Conservation (phyloP, 768 basidiomycete genomes). For the Boletus tomentosulus region DNA sequence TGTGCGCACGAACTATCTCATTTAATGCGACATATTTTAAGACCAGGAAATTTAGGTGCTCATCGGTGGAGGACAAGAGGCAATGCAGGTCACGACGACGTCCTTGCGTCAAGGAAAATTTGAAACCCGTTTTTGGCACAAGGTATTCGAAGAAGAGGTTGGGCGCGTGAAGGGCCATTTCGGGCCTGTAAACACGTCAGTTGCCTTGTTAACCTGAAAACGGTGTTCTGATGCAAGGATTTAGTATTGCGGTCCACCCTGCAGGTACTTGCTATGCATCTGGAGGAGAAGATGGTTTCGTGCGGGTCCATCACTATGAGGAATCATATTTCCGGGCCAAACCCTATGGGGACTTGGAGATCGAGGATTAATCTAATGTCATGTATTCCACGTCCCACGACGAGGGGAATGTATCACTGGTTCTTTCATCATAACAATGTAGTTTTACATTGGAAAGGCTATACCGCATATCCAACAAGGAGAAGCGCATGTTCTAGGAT, state of each 20-base stretch:
- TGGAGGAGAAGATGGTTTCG: constrained; percentile 95
- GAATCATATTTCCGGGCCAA: constrained; percentile 89
- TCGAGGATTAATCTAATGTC: constrained; percentile 44
- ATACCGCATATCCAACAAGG: too few relatives aligned
- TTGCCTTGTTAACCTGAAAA: constrained; percentile 14
- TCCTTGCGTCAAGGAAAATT: constrained; percentile 94
- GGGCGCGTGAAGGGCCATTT: constrained; percentile 98
- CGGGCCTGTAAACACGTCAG: constrained; percentile 93
- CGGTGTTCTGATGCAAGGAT: constrained; percentile 5
- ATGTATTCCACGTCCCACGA: constrained; percentile 11
- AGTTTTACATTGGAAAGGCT: too few relatives aligned
- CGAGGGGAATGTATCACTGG: too few relatives aligned
- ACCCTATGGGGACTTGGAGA: constrained; percentile 88
- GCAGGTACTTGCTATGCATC: constrained; percentile 85
- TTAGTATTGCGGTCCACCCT: constrained; percentile 90
- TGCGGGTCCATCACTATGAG: constrained; percentile 89
- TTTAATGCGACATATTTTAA: not conserved
- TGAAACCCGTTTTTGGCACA: constrained; percentile 98
- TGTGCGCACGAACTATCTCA: constrained; percentile 37
- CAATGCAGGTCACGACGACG: constrained; percentile 95
- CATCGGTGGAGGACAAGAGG: constrained; percentile 96
- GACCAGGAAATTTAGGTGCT: constrained; percentile 53
- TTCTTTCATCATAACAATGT: too few relatives aligned
- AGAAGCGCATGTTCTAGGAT: not conserved
- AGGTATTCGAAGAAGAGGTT: constrained; percentile 93